Evolutionary conservation across 768 basidiomycete genomes (phyloP), one percentile per base, ranked within the genome.

Genomic region (Pholiota microspora): DNA sequence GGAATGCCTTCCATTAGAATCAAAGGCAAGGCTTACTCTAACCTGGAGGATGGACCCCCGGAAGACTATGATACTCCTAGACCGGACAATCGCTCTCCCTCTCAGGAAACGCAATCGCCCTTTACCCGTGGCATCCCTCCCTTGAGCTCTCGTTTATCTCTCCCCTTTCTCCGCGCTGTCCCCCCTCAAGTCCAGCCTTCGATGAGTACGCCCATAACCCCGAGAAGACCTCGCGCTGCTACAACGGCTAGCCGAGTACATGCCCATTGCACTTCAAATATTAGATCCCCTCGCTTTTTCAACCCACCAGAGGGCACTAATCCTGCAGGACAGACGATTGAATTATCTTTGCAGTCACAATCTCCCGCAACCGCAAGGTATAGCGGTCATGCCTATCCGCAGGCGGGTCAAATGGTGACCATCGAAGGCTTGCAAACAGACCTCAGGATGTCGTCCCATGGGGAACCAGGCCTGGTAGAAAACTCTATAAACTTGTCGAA

Each of bases 1-100:
- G 48, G 49, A 25, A 80, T 81, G 78, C 78, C 80, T 32, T 82
- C 81, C 35, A 71, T 82, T 51, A 73, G 77, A 61, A 70, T 82
- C 50, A 75, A 68, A 64, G 66, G 69, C 16, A 66, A 65, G 25
- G 57, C 67, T 8, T 73, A 73, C 35, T 56, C 62, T 3, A 58
- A 51, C 25, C 38, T 59, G 4, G 62, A 62, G 16, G 57, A 51
- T 29, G 45, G 15, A 15, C 10, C 25, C 4, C 7, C 8, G 7
- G 52, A 46, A 35, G 45, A 38, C 23, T 29, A 35, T 21, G 45
- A 47, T 18, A 24, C 45, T 12, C 45, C 45, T 27, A 27, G 4
- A 6, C 10, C 51, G 16, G 25, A 40, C 21, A 47, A 35, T 16
- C 32, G 45, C 5, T 31, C 24, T n/a, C 48, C 36, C 21, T n/a